Percentiles rank a stretch among this genome's conserved stretches.
Conservation (phyloP, 306 rosid species). For the Prunus mira region DNA sequence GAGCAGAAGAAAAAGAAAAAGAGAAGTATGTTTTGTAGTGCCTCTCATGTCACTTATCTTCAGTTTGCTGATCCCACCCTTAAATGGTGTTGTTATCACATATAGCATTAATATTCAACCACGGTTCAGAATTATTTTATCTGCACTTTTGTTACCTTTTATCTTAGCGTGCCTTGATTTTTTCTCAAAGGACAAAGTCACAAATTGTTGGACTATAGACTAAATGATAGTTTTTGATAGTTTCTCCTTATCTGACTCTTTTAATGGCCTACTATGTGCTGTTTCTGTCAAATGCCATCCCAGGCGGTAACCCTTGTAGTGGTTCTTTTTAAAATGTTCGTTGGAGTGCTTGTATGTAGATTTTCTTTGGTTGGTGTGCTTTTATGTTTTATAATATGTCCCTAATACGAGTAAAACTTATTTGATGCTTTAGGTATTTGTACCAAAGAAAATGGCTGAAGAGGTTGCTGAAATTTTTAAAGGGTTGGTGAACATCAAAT, state of each 20-base stretch:
- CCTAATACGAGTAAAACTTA: conserved; percentile 22
- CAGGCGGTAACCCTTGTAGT: not conserved
- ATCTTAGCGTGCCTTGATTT: not conserved
- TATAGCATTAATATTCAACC: not conserved
- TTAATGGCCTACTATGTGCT: not conserved
- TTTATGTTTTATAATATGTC: conserved; percentile 22
- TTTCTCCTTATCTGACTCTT: not conserved
- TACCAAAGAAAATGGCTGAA: conserved; percentile 46
- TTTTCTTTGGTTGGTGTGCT: conserved; percentile 11
- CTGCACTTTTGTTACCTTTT: not conserved
- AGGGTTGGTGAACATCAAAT: conserved; percentile 39
- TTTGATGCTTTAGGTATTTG: conserved; percentile 54
- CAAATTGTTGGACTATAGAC: not conserved
- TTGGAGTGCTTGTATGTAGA: not conserved
- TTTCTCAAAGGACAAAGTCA: not conserved
- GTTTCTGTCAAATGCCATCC: not conserved
- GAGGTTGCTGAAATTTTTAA: conserved; percentile 49
- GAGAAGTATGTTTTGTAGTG: no score
- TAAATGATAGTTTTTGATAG: not conserved
- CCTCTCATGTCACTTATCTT: not conserved
- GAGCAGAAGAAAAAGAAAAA: not conserved
- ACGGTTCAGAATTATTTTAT: not conserved
- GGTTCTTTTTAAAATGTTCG: not conserved
- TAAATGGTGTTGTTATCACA: not conserved
- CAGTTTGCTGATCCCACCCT: not conserved